A percentile compares a stretch with the other conserved stretches of the same genome.
These are phyloP conservation scores for Crithidia brevicula DNA, from an alignment of 208 protist genomes.

Conservation along the genomic window DNA sequence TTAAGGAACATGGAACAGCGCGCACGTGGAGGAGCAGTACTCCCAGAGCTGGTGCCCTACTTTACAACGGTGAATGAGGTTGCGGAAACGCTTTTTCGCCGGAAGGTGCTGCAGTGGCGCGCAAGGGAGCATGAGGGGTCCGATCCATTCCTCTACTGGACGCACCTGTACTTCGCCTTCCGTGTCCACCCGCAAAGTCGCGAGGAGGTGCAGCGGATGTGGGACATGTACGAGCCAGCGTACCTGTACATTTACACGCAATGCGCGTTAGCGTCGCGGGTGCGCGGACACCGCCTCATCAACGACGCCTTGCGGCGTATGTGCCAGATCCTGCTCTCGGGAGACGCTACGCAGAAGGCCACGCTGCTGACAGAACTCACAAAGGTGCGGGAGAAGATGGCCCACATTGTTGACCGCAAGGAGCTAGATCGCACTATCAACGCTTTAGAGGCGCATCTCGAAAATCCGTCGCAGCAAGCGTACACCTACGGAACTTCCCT, in stretches of 20 bases:
- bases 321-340: slow-evolving; percentile 83
- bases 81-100: slow-evolving; percentile 70
- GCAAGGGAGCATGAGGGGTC: slow-evolving; percentile 72
- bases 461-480: slow-evolving; percentile 51
- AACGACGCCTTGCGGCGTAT: slow-evolving; percentile 82
- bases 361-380: slow-evolving; percentile 69
- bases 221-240: slow-evolving; percentile 87
- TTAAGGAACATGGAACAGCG: slow-evolving; percentile 75
- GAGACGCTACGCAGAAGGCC: slow-evolving; percentile 61
- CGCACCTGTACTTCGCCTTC: slow-evolving; percentile 89
- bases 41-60: slow-evolving; percentile 71
- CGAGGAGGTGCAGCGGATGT: slow-evolving; percentile 77
- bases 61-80: slow-evolving; percentile 66
- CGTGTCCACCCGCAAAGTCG: slow-evolving; percentile 71
- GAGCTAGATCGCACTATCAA: slow-evolving; percentile 85
- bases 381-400: slow-evolving; percentile 84
- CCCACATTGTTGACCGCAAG: slow-evolving; percentile 71
- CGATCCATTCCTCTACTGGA: slow-evolving; percentile 86
- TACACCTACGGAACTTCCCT: slow-evolving; percentile 84
- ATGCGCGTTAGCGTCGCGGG: slow-evolving; percentile 65
- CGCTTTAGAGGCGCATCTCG: slow-evolving; percentile 65
- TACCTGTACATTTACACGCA: slow-evolving; percentile 89
- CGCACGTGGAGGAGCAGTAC: slow-evolving; percentile 47
- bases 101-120: slow-evolving; percentile 82
- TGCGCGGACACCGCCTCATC: slow-evolving; percentile 77